Conservation (phyloP, 129 eudicot species). For the Glebionis coronaria region DNA sequence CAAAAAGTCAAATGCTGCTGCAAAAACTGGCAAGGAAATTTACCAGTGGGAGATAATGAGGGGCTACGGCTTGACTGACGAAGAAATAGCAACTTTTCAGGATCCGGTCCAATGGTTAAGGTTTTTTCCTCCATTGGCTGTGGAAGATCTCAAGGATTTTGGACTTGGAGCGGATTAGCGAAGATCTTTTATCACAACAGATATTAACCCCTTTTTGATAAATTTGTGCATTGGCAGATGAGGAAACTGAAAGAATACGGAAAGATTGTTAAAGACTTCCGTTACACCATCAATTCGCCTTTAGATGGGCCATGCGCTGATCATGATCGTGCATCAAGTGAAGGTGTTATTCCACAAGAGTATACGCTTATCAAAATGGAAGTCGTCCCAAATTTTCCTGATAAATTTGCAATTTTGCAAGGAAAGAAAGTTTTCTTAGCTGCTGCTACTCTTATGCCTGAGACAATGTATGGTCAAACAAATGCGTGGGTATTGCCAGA, state of each 20-base stretch:
- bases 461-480: too few relatives aligned
- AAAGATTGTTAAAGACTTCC: too few relatives aligned
- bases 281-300: too few relatives aligned
- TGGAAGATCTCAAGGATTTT: constrained; percentile 76
- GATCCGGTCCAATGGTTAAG: too few relatives aligned
- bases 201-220: constrained; percentile 85
- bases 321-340: constrained; percentile 94
- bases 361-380: too few relatives aligned
- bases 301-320: constrained; percentile 92
- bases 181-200: constrained; percentile 75
- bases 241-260: too few relatives aligned
- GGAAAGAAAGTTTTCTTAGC: constrained; percentile 77
- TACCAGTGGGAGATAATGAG: constrained; percentile 93
- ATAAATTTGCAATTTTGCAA: constrained; percentile 61
- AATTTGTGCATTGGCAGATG: too few relatives aligned
- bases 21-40: constrained; percentile 59
- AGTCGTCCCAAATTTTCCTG: constrained; percentile 69
- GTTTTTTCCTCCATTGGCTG: constrained; percentile 86
- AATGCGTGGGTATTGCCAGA: constrained; percentile 84
- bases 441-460: too few relatives aligned
- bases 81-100: too few relatives aligned
- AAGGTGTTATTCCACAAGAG: constrained; percentile 87
- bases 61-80: too few relatives aligned
- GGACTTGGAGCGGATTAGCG: constrained; percentile 91
- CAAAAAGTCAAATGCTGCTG: constrained; percentile 68